phyloP scores from a whole-genome alignment of 768 basidiomycete species.

The Clavaria fumosa region DNA sequence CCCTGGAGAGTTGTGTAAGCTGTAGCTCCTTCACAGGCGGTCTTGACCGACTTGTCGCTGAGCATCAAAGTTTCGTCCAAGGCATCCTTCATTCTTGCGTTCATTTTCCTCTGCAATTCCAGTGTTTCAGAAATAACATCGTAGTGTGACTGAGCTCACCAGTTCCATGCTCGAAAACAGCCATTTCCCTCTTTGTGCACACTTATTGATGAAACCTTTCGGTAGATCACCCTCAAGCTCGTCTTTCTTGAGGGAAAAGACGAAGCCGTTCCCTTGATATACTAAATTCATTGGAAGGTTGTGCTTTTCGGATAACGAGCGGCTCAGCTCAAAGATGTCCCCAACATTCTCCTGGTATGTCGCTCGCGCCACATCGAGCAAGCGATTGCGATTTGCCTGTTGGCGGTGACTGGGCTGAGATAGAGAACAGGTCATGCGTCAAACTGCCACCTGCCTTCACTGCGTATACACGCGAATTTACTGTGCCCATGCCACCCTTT shows the following conservation, averaged over 20 bases:
- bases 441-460: conserved; percentile 66
- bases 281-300: conserved; percentile 47
- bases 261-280: conserved; percentile 63
- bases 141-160: conserved; percentile 29
- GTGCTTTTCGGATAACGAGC: conserved; percentile 42
- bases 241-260: conserved; percentile 53
- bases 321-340: conserved; percentile 65
- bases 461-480: conserved; percentile 79
- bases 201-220: conserved; percentile 52
- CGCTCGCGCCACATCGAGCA: conserved; percentile 89
- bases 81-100: conserved; percentile 79
- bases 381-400: conserved; percentile 60
- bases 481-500: conserved; percentile 55
- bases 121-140: background rate
- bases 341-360: conserved; percentile 88
- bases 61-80: conserved; percentile 80
- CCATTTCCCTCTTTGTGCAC: conserved; percentile 53
- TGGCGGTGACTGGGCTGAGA: background rate
- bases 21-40: background rate
- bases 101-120: conserved; percentile 58
- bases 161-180: conserved; percentile 70
- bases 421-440: background rate
- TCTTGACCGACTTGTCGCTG: conserved; percentile 60
- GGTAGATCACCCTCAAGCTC: conserved; percentile 57
- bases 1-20: conserved; percentile 26